Evolutionary conservation across 129 eudicot genomes (phyloP).

Genomic region (Glebionis coronaria): DNA sequence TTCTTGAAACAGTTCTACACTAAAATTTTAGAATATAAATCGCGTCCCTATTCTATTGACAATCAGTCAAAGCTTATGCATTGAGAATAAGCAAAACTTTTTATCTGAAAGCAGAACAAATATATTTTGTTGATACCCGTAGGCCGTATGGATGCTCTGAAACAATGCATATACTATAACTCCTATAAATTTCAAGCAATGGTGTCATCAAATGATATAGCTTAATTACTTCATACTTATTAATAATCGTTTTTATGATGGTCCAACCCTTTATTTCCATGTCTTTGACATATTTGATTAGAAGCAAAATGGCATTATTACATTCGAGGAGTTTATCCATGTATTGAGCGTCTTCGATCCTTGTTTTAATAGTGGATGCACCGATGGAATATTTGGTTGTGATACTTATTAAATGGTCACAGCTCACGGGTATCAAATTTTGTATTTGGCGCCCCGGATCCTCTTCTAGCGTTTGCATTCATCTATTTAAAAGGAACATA

Average conservation of each 20-base stretch:
- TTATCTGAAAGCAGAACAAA: too few relatives aligned
- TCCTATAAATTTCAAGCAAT: too few relatives aligned
- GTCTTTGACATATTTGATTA: conserved; percentile 57
- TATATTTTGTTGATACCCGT: too few relatives aligned
- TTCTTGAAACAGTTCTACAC: conserved; percentile 13
- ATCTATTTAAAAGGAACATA: too few relatives aligned
- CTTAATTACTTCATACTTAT: background rate
- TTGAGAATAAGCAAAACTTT: too few relatives aligned
- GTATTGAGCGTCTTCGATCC: conserved; percentile 55
- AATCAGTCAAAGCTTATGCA: too few relatives aligned
- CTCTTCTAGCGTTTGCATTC: too few relatives aligned
- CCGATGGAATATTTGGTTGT: background rate
- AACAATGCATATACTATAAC: too few relatives aligned
- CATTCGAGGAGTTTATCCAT: conserved; percentile 49
- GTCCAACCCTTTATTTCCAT: conserved; percentile 13
- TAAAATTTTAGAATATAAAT: background rate
- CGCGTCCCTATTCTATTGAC: too few relatives aligned
- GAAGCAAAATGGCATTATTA: conserved; percentile 56
- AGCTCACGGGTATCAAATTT: too few relatives aligned
- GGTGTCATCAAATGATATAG: too few relatives aligned
- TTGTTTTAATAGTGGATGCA: background rate
- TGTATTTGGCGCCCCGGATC: background rate
- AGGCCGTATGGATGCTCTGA: too few relatives aligned
- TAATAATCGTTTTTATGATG: background rate
- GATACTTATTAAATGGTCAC: background rate